phyloP scores from a whole-genome alignment of 345 rosid species.

The Salix purpurea region DNA sequence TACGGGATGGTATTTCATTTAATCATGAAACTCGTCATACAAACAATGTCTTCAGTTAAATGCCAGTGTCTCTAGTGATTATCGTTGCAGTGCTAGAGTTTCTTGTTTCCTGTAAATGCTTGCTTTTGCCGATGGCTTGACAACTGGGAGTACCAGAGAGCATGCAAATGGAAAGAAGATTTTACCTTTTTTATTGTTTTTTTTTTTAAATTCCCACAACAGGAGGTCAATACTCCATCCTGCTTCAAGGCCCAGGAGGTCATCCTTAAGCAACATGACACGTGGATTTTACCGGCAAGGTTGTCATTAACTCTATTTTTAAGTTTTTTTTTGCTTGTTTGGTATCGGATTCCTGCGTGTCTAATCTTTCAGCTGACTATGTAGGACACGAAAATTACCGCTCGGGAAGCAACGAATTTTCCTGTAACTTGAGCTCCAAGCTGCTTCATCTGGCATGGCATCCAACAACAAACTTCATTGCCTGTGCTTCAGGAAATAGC shows the following conservation, averaged over 20 bases:
- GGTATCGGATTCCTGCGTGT: not conserved
- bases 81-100: no score
- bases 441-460: conserved; percentile 61
- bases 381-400: conserved; percentile 39
- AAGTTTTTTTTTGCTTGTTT: not conserved
- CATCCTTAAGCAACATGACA: conserved; percentile 53
- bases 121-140: no score
- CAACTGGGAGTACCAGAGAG: no score
- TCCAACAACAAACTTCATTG: conserved; percentile 47
- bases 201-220: conserved; percentile 1
- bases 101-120: no score
- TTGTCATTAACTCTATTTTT: conserved; percentile 1
- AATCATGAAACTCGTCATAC: no score
- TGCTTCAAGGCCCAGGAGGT: conserved; percentile 43
- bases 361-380: not conserved
- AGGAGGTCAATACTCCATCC: conserved; percentile 39
- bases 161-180: not conserved
- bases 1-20: no score
- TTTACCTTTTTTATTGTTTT: not conserved
- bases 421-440: conserved; percentile 40
- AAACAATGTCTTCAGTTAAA: no score
- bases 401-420: conserved; percentile 19
- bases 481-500: conserved; percentile 57
- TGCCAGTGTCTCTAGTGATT: no score
- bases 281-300: conserved; percentile 57